phyloP scores from a whole-genome alignment of 2,329 filamentous ascomycete genomes.

The Stagonosporopsis rhizophila region DNA sequence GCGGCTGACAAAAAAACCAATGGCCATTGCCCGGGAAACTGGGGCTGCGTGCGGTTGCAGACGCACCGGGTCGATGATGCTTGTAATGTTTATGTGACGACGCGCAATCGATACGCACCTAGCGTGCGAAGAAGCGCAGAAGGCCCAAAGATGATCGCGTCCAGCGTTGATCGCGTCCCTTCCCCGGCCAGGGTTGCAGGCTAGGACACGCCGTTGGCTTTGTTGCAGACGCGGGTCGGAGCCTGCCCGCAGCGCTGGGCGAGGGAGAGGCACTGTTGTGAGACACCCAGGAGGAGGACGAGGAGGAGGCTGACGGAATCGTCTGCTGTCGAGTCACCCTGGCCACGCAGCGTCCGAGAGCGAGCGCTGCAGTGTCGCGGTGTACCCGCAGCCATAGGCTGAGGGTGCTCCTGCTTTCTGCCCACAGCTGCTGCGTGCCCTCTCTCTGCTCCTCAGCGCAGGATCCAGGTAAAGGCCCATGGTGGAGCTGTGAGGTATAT shows the following conservation, averaged over 20 bases:
- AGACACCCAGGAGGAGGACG: constrained; percentile 11
- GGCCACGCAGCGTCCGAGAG: constrained; percentile 6
- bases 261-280: neutral
- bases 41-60: neutral
- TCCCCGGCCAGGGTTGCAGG: constrained; percentile 6
- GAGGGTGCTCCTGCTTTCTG: constrained; percentile 1
- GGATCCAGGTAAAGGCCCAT: constrained; percentile 2
- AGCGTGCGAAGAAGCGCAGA: neutral
- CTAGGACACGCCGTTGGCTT: constrained; percentile 13
- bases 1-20: neutral
- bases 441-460: constrained; percentile 10
- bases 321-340: constrained; percentile 14
- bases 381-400: constrained; percentile 2
- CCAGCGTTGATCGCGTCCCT: constrained; percentile 12
- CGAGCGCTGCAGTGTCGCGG: neutral
- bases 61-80: neutral
- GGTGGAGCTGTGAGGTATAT: constrained; percentile 22
- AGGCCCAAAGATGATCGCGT: constrained; percentile 1
- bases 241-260: constrained; percentile 11
- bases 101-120: constrained; percentile 36
- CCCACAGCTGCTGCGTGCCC: constrained; percentile 12
- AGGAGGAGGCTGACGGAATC: neutral
- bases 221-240: constrained; percentile 17
- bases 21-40: constrained; percentile 1
- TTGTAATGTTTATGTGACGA: constrained; percentile 12